phyloP scores from a whole-genome alignment of 768 basidiomycete species.

The Cytidiella melzeri region DNA sequence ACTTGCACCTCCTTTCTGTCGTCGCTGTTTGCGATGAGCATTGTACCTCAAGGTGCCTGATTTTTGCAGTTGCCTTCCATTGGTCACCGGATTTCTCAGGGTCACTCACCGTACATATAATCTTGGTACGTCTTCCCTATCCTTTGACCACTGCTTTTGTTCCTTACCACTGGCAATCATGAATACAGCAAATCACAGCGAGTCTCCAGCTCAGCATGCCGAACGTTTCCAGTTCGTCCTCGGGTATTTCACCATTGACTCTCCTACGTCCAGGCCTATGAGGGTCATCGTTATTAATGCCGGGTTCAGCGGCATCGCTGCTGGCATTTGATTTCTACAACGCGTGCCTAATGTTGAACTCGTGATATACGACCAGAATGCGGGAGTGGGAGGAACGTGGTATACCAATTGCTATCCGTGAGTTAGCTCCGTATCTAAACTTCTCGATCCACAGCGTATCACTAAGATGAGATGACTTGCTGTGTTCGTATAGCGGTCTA shows the following conservation, averaged over 20 bases:
- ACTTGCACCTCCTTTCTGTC: no score
- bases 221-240: background rate
- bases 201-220: no score
- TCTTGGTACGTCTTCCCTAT: no score
- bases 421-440: conserved; percentile 17
- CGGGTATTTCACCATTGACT: conserved; percentile 10
- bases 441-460: background rate
- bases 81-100: no score
- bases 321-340: conserved; percentile 11
- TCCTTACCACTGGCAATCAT: no score
- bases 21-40: no score
- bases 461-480: background rate
- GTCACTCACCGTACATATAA: no score
- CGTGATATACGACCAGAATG: conserved; percentile 53
- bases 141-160: no score
- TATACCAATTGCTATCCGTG: conserved; percentile 50
- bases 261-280: conserved; percentile 2
- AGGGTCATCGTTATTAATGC: conserved; percentile 12
- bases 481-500: conserved; percentile 37
- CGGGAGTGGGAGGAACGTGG: conserved; percentile 60
- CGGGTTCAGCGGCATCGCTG: conserved; percentile 13
- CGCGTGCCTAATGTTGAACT: conserved; percentile 45
- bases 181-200: no score
- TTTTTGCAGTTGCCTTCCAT: no score
- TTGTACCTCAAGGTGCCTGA: no score